phyloP scores from a whole-genome alignment of 305 asterid genomes.

The Fraxinus floribunda region DNA sequence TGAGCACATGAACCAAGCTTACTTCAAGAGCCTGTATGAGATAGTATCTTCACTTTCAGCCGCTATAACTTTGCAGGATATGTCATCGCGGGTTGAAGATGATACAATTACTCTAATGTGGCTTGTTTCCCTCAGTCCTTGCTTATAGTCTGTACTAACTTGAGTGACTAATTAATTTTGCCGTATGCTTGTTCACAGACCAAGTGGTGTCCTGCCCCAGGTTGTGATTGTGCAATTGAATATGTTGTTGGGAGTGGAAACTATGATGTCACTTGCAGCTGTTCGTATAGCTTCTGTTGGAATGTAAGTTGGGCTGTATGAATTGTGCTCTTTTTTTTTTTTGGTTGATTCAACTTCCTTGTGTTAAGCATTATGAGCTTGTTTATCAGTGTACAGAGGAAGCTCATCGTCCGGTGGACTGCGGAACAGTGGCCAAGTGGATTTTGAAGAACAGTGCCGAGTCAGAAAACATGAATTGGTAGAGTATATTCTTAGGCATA shows the following conservation, averaged over 20 bases:
- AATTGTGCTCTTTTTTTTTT: slow-evolving; percentile 14
- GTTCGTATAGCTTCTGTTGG: slow-evolving; percentile 88
- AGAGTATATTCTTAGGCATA: slow-evolving; percentile 20
- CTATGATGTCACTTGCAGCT: slow-evolving; percentile 84
- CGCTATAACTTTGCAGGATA: background rate
- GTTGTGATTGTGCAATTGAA: slow-evolving; percentile 86
- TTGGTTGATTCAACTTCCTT: slow-evolving; percentile 2
- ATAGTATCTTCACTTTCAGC: slow-evolving; percentile 8
- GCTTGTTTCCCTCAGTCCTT: slow-evolving; percentile 9
- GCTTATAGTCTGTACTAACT: slow-evolving; percentile 15
- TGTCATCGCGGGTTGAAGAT: slow-evolving; percentile 11
- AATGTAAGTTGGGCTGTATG: slow-evolving; percentile 57
- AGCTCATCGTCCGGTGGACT: slow-evolving; percentile 95
- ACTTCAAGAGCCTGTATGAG: slow-evolving; percentile 7
- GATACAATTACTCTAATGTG: slow-evolving; percentile 3
- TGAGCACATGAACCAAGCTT: background rate
- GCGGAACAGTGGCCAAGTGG: slow-evolving; percentile 87
- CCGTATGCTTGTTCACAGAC: slow-evolving; percentile 40
- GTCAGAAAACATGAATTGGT: slow-evolving; percentile 96
- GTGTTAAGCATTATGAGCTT: slow-evolving; percentile 20
- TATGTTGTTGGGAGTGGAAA: slow-evolving; percentile 75
- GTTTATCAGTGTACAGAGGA: slow-evolving; percentile 80
- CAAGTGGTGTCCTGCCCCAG: slow-evolving; percentile 97
- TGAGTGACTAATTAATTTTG: background rate
- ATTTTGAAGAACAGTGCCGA: slow-evolving; percentile 85